These are phyloP conservation scores for Teratosphaeria epicoccoides DNA, from an alignment of 2,329 filamentous ascomycete genomes.

Conservation along the genomic window DNA sequence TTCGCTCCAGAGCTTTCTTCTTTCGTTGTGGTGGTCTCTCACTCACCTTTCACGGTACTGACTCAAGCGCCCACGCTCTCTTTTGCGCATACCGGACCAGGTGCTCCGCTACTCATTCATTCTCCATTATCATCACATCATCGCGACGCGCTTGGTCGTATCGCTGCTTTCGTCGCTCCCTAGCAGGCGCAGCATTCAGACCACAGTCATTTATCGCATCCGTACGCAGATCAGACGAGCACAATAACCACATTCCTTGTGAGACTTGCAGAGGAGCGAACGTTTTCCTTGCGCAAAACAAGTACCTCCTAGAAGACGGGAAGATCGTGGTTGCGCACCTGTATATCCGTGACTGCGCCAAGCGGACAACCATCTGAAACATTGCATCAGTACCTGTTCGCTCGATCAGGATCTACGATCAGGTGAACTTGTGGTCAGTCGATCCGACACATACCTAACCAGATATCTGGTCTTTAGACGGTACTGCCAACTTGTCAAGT, in stretches of 20 bases:
- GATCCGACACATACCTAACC: background rate
- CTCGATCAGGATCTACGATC: background rate
- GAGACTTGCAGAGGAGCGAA: background rate
- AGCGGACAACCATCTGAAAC: background rate
- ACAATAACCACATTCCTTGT: background rate
- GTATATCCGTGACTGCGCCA: background rate
- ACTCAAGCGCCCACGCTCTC: background rate
- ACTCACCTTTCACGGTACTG: background rate
- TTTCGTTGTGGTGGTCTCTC: background rate
- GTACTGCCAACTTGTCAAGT: background rate
- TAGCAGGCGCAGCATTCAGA: background rate
- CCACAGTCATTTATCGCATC: background rate
- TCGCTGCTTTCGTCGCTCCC: background rate
- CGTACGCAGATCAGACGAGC: background rate
- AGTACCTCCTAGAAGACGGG: background rate
- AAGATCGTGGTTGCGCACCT: background rate
- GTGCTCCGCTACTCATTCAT: background rate
- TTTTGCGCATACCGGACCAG: background rate
- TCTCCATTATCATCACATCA: background rate
- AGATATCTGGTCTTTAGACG: background rate
- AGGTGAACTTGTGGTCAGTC: background rate
- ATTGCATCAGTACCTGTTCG: background rate
- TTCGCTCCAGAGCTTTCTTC: background rate
- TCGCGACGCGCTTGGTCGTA: background rate
- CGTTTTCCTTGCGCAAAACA: no score